Base-by-base conservation (phyloP, 1,284 basidiomycete species). In the Tremellales sp. region DNA sequence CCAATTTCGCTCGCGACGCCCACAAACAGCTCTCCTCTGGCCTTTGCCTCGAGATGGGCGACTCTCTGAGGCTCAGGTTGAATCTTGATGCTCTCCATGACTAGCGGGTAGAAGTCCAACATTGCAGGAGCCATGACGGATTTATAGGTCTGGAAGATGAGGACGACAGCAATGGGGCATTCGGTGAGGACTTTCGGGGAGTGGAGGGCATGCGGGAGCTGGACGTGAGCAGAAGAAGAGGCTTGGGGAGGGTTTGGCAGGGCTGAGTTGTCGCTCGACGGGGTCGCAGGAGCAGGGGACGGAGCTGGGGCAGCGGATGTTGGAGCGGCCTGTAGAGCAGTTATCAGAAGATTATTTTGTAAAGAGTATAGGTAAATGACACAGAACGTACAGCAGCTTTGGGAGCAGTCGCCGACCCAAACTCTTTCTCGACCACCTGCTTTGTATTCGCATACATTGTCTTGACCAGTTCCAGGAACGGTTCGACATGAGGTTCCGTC, bases 171-270 rank as follows among this genome's bases (percentile, higher is more conserved):
- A 74, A 95, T 87, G 6, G 89, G 89, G 76, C 95, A 87, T 72
- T 99, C 95, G 5, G 88, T 85, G 21, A 97, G 76, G 12, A 97
- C 87, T 72, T 97, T 97, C 78, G 97, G 95, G 67, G 91, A 94
- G 45, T 83, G 82, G 45, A 85, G 81, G 3, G 72, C 68, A 28
- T 67, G 66, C n/a, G 68, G 50, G 21, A 62, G 45, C 16, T 49
- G 36, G 12, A 42, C 38, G 12, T 28, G 43, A 5, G 48, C 13
- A 7, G 57, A 43, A 6, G 58, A 40, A 12, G 59, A 45, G 4
- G 53, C 40, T 44, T 43, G 37, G 3, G 45, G 52, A 8, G 52
- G 24, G 24, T 39, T 39, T 24, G 37, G 37, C 10, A 10, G 10
- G 8, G 52, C 43, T 19, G 56, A 43, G n/a, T 39, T 40, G 21